phyloP scores from a whole-genome alignment of 192 early-diverging fungal species.

The Coemansia sp. region DNA sequence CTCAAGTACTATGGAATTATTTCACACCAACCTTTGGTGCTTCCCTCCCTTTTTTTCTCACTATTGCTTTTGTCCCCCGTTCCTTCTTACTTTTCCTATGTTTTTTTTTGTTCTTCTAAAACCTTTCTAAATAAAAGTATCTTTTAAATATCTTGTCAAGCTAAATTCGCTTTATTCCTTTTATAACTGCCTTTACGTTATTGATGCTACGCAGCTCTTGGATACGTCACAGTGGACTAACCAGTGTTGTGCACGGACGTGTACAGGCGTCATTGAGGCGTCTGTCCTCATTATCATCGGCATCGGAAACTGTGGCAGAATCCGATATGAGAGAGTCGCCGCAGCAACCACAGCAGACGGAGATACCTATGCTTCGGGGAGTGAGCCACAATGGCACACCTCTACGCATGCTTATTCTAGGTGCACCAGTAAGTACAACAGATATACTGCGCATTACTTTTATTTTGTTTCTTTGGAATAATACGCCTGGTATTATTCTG shows the following conservation, averaged over 20 bases:
- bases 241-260: not conserved
- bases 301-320: not conserved
- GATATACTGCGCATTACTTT: not conserved
- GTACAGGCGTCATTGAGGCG: conserved; percentile 7
- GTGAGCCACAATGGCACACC: conserved; percentile 45
- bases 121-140: no score
- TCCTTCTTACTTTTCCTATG: not conserved
- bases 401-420: conserved; percentile 68
- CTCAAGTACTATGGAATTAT: no score
- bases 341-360: conserved; percentile 1
- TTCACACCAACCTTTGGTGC: no score
- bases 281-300: conserved; percentile 3
- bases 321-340: not conserved
- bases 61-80: not conserved
- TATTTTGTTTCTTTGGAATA: conserved; percentile 11
- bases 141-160: not conserved
- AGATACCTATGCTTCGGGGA: conserved; percentile 8
- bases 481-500: not conserved
- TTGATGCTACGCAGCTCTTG: not conserved
- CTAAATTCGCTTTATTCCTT: not conserved
- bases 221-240: not conserved
- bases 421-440: conserved; percentile 66
- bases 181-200: not conserved
- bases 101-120: not conserved
- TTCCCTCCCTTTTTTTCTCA: conserved; percentile 1